Evolutionary conservation across 2,329 filamentous ascomycete species (phyloP).

Genomic region (Sphaerulina musiva): DNA sequence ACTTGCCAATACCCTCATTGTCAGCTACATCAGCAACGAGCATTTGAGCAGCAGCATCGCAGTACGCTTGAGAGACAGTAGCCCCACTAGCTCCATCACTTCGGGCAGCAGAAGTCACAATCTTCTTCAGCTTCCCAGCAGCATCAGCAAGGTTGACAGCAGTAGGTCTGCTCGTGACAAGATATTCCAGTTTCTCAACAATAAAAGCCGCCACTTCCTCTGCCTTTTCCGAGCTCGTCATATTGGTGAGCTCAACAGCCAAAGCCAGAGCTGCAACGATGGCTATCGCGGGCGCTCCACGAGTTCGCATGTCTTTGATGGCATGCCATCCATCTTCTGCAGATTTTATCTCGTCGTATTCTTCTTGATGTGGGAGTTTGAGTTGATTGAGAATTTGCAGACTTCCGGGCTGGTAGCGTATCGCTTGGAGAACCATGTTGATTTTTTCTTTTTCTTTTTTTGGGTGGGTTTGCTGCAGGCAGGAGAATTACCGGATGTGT

Average conservation of each 20-base stretch:
- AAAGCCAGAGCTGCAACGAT: constrained; percentile 91
- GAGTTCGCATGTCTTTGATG: constrained; percentile 72
- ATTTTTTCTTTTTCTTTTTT: no score
- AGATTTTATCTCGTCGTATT: constrained; percentile 66
- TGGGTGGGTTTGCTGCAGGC: no score
- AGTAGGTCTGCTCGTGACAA: constrained; percentile 83
- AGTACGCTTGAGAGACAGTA: constrained; percentile 62
- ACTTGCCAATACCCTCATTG: constrained; percentile 75
- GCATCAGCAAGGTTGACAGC: constrained; percentile 93
- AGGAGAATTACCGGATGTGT: not conserved
- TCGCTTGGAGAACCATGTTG: constrained; percentile 62
- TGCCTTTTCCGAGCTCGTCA: constrained; percentile 44
- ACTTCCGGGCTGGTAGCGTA: constrained; percentile 65
- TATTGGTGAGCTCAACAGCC: constrained; percentile 70
- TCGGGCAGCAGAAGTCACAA: constrained; percentile 49
- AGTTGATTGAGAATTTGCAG: constrained; percentile 77
- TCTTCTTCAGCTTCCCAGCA: constrained; percentile 66
- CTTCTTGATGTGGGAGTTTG: constrained; percentile 70
- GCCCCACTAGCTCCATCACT: constrained; percentile 42
- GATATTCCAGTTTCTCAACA: constrained; percentile 69
- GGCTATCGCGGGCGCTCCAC: constrained; percentile 86
- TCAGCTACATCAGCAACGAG: constrained; percentile 78
- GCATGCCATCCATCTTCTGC: constrained; percentile 73
- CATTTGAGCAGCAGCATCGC: constrained; percentile 76
- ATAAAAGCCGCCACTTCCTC: constrained; percentile 64